Conservation (phyloP, 2,329 filamentous ascomycete genomes). For the Aspergillus quadrilineatus region DNA sequence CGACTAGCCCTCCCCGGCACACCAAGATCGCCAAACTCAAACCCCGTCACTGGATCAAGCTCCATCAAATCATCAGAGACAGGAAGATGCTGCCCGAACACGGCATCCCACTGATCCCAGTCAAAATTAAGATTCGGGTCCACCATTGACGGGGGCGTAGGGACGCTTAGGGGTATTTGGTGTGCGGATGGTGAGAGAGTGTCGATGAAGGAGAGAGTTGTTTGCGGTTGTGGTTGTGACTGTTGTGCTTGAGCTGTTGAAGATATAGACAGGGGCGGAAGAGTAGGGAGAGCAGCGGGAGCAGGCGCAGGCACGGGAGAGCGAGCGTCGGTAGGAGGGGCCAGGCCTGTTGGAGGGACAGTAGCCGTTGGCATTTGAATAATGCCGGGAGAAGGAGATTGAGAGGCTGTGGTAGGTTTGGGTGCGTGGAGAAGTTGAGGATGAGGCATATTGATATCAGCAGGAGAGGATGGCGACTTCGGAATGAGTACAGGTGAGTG, state of each 20-base stretch:
- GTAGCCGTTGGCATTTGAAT: not conserved
- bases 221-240: not conserved
- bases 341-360: not conserved
- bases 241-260: conserved; percentile 8
- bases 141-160: conserved; percentile 39
- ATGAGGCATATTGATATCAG: conserved; percentile 13
- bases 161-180: conserved; percentile 18
- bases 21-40: conserved; percentile 34
- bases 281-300: conserved; percentile 10
- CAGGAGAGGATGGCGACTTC: conserved; percentile 17
- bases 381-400: not conserved
- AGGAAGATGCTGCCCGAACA: conserved; percentile 48
- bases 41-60: conserved; percentile 38
- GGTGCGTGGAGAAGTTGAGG: conserved; percentile 19
- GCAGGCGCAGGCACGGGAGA: not conserved
- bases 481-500: conserved; percentile 17
- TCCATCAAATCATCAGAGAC: conserved; percentile 47
- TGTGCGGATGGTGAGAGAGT: conserved; percentile 19
- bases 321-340: not conserved
- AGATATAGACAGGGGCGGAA: conserved; percentile 4
- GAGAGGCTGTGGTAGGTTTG: not conserved
- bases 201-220: conserved; percentile 24
- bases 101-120: conserved; percentile 52
- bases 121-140: conserved; percentile 48
- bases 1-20: conserved; percentile 9